phyloP scores from a whole-genome alignment of 306 rosid genomes.

The Amphicarpaea edgeworthii region DNA sequence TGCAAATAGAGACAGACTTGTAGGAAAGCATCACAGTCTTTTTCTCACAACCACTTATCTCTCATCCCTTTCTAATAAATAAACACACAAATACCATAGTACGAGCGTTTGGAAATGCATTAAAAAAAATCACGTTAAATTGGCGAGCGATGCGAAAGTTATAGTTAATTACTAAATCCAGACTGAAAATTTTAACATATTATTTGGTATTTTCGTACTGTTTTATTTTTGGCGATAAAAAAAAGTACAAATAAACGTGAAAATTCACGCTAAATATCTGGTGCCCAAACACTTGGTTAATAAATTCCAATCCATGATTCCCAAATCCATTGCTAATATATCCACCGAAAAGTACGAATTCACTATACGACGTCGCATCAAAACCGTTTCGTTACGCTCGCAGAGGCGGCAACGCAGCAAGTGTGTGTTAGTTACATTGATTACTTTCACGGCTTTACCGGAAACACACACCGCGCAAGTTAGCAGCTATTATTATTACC shows the following conservation, averaged over 20 bases:
- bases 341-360: background rate
- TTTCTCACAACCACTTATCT: conserved; percentile 34
- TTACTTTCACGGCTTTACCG: background rate
- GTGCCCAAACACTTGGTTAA: too few relatives aligned
- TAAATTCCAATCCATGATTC: background rate
- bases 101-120: background rate
- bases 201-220: too few relatives aligned
- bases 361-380: background rate
- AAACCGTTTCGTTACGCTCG: too few relatives aligned
- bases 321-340: background rate
- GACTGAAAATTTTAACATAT: too few relatives aligned
- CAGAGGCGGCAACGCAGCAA: background rate
- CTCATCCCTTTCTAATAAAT: conserved; percentile 29
- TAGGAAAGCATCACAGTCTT: conserved; percentile 7
- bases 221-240: too few relatives aligned
- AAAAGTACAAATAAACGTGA: too few relatives aligned
- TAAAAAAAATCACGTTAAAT: background rate
- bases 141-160: background rate
- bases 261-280: too few relatives aligned
- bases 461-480: conserved; percentile 39
- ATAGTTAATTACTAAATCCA: too few relatives aligned
- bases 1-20: conserved; percentile 48
- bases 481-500: conserved; percentile 30
- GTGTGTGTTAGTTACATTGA: conserved; percentile 32
- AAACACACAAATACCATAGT: too few relatives aligned